Evolutionary conservation across 176 grass and related monocot species (phyloP).

Genomic region (Avena eriantha): DNA sequence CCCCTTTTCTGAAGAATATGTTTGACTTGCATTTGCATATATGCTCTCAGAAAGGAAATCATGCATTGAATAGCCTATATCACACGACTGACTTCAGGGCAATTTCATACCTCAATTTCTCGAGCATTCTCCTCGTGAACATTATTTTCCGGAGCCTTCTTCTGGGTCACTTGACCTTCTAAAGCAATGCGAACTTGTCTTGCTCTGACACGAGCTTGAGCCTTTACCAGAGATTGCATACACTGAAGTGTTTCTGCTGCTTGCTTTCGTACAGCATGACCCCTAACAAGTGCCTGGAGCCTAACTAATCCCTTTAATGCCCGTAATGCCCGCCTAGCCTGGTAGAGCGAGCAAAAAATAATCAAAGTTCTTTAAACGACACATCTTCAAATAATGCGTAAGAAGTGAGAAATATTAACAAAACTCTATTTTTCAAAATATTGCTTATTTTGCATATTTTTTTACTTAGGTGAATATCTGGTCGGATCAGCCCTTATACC

Average conservation of each 20-base stretch:
- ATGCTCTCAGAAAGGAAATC: background rate
- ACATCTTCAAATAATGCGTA: background rate
- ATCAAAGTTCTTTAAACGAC: constrained; percentile 19
- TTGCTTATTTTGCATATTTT: background rate
- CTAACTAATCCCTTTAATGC: constrained; percentile 93
- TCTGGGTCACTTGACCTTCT: constrained; percentile 82
- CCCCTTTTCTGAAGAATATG: background rate
- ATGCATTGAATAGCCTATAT: background rate
- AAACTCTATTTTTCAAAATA: background rate
- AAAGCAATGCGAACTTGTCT: constrained; percentile 82
- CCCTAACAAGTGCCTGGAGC: constrained; percentile 92
- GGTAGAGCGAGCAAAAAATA: constrained; percentile 36
- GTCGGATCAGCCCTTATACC: background rate
- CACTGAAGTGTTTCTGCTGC: constrained; percentile 96
- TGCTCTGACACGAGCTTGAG: constrained; percentile 97
- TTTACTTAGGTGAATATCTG: constrained; percentile 3
- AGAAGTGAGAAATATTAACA: constrained; percentile 16
- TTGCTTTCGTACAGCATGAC: constrained; percentile 98
- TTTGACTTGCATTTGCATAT: background rate
- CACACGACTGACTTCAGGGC: background rate
- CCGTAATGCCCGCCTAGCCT: constrained; percentile 92
- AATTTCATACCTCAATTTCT: constrained; percentile 80
- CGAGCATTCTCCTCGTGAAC: constrained; percentile 29
- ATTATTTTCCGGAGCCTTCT: constrained; percentile 56
- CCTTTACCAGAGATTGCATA: constrained; percentile 95